Conservation (phyloP, 2,329 filamentous ascomycete genomes). For the Xylariomycetidae sp. region DNA sequence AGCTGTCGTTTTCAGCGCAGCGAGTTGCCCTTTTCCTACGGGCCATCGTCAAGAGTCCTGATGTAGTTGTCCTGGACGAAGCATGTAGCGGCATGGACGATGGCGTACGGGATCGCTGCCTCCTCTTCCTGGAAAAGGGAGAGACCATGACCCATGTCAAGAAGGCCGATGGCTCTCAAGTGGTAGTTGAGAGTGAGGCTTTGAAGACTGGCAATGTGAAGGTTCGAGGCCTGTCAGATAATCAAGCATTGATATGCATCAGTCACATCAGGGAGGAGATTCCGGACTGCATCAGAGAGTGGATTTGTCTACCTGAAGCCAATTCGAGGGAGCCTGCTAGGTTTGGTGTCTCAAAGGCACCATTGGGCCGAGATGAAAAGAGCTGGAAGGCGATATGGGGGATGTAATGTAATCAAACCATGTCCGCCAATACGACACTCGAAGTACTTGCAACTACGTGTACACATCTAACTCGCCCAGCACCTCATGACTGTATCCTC, state of each 20-base stretch:
- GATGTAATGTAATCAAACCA: slow-evolving; percentile 16
- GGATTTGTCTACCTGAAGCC: slow-evolving; percentile 77
- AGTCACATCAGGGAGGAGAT: slow-evolving; percentile 89
- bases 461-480: too few relatives aligned
- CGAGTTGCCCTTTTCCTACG: slow-evolving; percentile 79
- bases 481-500: too few relatives aligned
- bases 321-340: slow-evolving; percentile 56
- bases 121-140: slow-evolving; percentile 68
- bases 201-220: slow-evolving; percentile 38
- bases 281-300: slow-evolving; percentile 74
- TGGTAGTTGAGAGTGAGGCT: slow-evolving; percentile 40
- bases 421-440: too few relatives aligned
- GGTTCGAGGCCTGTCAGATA: slow-evolving; percentile 56
- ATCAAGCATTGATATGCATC: slow-evolving; percentile 85
- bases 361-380: slow-evolving; percentile 49
- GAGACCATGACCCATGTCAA: slow-evolving; percentile 41
- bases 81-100: slow-evolving; percentile 84
- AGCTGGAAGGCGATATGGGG: slow-evolving; percentile 65
- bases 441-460: too few relatives aligned
- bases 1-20: slow-evolving; percentile 74
- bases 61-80: slow-evolving; percentile 81
- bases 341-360: slow-evolving; percentile 58
- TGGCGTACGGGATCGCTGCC: slow-evolving; percentile 75
- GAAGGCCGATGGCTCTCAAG: slow-evolving; percentile 24
- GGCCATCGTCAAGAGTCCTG: slow-evolving; percentile 71